Evolutionary conservation across 2,329 filamentous ascomycete genomes (phyloP).

Genomic region (Davidsoniella australis): DNA sequence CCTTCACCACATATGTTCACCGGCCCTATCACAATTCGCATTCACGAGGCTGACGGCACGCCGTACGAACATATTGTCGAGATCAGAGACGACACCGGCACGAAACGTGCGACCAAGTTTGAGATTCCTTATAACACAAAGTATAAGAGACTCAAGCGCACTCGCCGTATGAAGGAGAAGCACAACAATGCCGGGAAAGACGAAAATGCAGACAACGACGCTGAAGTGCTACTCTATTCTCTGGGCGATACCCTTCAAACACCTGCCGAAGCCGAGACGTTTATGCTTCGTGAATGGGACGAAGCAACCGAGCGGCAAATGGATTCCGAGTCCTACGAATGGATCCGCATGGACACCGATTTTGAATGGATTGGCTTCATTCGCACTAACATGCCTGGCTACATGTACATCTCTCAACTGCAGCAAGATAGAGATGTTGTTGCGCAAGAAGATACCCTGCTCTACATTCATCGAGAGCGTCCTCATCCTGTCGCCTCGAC

Average conservation of each 20-base stretch:
- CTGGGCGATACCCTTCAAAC: conserved; percentile 78
- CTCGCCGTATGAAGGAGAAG: conserved; percentile 64
- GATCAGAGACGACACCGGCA: conserved; percentile 66
- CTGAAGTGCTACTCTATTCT: conserved; percentile 62
- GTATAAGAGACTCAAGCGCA: conserved; percentile 91
- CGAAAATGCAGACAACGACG: conserved; percentile 13
- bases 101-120: conserved; percentile 50
- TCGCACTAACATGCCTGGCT: conserved; percentile 65
- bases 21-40: conserved; percentile 91
- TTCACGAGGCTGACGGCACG: conserved; percentile 94
- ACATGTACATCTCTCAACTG: conserved; percentile 96
- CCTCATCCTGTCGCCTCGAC: conserved; percentile 73
- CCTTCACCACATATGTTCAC: conserved; percentile 69
- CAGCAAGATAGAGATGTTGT: conserved; percentile 95
- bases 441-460: conserved; percentile 62
- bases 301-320: conserved; percentile 77
- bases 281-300: conserved; percentile 79
- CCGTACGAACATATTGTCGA: conserved; percentile 97
- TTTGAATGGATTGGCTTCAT: conserved; percentile 95
- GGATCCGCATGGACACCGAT: conserved; percentile 95
- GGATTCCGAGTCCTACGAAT: conserved; percentile 94
- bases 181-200: conserved; percentile 24
- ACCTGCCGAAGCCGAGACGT: conserved; percentile 64
- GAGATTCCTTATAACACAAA: conserved; percentile 98
- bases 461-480: conserved; percentile 50